Evolutionary conservation across 78 protist genomes (phyloP).

Genomic region (Emiliania huxleyi): DNA sequence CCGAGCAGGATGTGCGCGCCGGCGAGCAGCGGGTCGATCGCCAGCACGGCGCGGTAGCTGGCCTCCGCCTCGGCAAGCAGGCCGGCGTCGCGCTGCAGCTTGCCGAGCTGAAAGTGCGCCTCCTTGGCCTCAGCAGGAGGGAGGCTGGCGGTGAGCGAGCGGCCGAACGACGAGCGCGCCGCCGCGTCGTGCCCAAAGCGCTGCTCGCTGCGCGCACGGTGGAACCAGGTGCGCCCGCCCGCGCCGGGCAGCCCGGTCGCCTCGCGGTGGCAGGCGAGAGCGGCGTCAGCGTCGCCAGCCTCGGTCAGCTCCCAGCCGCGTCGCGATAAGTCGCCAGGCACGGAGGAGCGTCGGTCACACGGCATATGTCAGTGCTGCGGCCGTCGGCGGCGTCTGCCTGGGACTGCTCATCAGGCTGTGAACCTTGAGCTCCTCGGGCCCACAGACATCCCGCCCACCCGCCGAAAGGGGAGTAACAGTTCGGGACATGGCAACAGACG

Average conservation of each 20-base stretch:
- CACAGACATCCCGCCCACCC: too few species aligned
- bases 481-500: too few species aligned
- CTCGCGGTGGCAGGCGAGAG: neutral
- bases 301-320: neutral
- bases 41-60: neutral
- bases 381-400: too few species aligned
- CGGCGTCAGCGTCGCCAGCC: neutral
- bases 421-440: too few species aligned
- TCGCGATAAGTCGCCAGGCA: neutral
- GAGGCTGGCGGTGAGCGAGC: neutral
- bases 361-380: too few species aligned
- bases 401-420: too few species aligned
- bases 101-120: neutral
- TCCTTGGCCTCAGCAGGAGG: neutral
- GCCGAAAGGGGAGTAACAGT: too few species aligned
- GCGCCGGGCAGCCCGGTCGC: neutral
- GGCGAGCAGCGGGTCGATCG: neutral
- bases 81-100: neutral
- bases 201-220: neutral
- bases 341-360: neutral
- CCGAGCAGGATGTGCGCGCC: neutral
- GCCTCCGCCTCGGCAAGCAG: neutral
- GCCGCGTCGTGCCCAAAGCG: neutral
- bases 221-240: neutral
- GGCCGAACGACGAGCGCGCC: neutral